These are phyloP conservation scores for Xerocomellus chrysenteron DNA, from an alignment of 768 basidiomycete genomes.

Conservation along the genomic window DNA sequence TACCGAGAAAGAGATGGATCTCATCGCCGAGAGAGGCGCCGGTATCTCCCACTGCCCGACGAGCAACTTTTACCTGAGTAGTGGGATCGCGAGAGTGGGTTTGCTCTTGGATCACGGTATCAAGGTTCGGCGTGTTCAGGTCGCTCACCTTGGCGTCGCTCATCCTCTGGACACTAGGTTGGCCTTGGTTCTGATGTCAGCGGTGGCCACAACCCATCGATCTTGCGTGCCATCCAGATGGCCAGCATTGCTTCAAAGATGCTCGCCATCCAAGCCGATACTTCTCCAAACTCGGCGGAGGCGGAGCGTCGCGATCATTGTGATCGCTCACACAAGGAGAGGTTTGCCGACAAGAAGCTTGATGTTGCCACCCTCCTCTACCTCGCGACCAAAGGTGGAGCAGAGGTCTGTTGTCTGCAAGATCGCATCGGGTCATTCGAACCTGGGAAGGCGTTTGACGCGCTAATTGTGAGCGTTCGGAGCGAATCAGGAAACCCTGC, in stretches of 20 bases:
- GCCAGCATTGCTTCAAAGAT: slow-evolving; percentile 82
- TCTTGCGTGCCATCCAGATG: slow-evolving; percentile 72
- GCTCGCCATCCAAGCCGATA: slow-evolving; percentile 46
- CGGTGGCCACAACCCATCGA: slow-evolving; percentile 82
- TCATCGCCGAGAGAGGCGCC: slow-evolving; percentile 62
- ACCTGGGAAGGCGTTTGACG: slow-evolving; percentile 87
- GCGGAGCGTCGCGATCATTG: not conserved
- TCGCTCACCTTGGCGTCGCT: slow-evolving; percentile 1
- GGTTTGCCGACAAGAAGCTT: slow-evolving; percentile 62
- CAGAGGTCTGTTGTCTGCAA: slow-evolving; percentile 72
- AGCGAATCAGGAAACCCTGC: slow-evolving; percentile 53
- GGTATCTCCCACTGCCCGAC: slow-evolving; percentile 93
- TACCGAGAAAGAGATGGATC: slow-evolving; percentile 64
- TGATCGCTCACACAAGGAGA: slow-evolving; percentile 1
- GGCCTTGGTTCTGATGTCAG: slow-evolving; percentile 94
- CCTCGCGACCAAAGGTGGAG: slow-evolving; percentile 91
- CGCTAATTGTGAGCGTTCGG: slow-evolving; percentile 66
- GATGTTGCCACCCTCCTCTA: slow-evolving; percentile 75
- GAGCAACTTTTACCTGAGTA: slow-evolving; percentile 89
- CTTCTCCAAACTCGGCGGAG: not conserved
- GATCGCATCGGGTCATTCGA: slow-evolving; percentile 72
- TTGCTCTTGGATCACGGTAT: slow-evolving; percentile 78
- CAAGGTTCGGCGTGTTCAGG: slow-evolving; percentile 53
- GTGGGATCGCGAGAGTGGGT: slow-evolving; percentile 81
- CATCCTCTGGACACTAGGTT: slow-evolving; percentile 49